A percentile compares a stretch with the other conserved stretches of the same genome.
Evolutionary conservation across 441 rosid species (phyloP).

Genomic region (Adansonia madagascariensis): DNA sequence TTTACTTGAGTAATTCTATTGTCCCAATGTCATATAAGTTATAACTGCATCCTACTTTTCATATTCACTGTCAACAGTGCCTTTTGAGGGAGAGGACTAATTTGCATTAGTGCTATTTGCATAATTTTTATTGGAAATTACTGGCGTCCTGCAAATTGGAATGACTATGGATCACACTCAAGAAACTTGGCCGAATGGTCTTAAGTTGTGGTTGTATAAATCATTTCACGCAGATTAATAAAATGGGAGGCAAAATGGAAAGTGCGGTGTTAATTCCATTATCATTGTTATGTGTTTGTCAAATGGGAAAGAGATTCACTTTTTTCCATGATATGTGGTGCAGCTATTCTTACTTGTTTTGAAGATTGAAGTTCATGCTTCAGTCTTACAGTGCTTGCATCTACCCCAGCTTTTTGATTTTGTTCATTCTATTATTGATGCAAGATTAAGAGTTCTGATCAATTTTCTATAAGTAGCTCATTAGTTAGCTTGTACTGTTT

Average conservation of each 20-base stretch:
- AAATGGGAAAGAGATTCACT: neutral
- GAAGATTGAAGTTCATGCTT: constrained; percentile 1
- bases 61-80: neutral
- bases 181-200: neutral
- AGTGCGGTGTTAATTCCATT: constrained; percentile 11
- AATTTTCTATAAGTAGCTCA: neutral
- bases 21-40: neutral
- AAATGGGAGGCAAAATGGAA: neutral
- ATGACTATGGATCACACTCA: neutral
- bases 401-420: neutral
- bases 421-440: neutral
- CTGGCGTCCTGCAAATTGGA: constrained; percentile 2
- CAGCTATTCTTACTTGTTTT: constrained; percentile 1
- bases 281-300: neutral
- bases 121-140: neutral
- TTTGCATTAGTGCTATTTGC: neutral
- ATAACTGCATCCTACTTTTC: neutral
- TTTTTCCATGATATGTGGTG: constrained; percentile 7
- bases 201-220: constrained; percentile 9
- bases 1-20: neutral
- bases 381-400: neutral
- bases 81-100: neutral
- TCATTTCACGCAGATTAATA: neutral
- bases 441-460: neutral
- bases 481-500: neutral